phyloP scores from a whole-genome alignment of 75 land plant genomes.

The Chamaecyparis obtusa region DNA sequence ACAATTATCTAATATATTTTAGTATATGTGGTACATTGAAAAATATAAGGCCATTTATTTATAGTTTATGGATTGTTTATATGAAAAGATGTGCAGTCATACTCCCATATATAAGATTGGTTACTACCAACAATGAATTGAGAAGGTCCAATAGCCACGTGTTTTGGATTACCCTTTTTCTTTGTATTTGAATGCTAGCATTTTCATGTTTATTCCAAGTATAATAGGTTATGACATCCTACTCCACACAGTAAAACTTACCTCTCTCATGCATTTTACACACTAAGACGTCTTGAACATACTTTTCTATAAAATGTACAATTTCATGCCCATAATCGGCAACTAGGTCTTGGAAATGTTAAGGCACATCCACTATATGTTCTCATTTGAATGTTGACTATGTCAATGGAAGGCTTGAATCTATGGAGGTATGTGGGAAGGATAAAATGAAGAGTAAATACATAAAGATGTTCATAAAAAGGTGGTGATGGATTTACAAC shows the following conservation, averaged over 20 bases:
- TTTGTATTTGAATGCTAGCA: slow-evolving; percentile 70
- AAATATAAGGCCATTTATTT: slow-evolving; percentile 60
- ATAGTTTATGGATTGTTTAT: slow-evolving; percentile 70
- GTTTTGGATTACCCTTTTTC: slow-evolving; percentile 42
- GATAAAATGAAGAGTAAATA: slow-evolving; percentile 52
- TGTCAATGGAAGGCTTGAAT: slow-evolving; percentile 19
- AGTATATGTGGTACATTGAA: neutral
- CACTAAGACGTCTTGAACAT: slow-evolving; percentile 71
- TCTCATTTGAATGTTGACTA: no score
- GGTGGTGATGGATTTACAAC: slow-evolving; percentile 49
- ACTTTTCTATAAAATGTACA: slow-evolving; percentile 56
- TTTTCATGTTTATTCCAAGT: slow-evolving; percentile 67
- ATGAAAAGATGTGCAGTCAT: slow-evolving; percentile 71
- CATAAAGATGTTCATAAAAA: slow-evolving; percentile 23
- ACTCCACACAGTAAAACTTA: slow-evolving; percentile 16
- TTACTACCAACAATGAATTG: slow-evolving; percentile 69
- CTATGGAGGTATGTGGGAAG: slow-evolving; percentile 46
- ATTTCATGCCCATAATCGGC: slow-evolving; percentile 54
- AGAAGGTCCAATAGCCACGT: slow-evolving; percentile 43
- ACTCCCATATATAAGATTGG: slow-evolving; percentile 60
- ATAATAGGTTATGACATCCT: slow-evolving; percentile 24
- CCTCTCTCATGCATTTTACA: slow-evolving; percentile 30
- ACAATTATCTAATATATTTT: slow-evolving; percentile 33
- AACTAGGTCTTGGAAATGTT: slow-evolving; percentile 63
- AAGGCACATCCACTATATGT: slow-evolving; percentile 66